Base-by-base conservation (phyloP, 2,329 filamentous ascomycete species). In the Hymenoscyphus salicellus region DNA sequence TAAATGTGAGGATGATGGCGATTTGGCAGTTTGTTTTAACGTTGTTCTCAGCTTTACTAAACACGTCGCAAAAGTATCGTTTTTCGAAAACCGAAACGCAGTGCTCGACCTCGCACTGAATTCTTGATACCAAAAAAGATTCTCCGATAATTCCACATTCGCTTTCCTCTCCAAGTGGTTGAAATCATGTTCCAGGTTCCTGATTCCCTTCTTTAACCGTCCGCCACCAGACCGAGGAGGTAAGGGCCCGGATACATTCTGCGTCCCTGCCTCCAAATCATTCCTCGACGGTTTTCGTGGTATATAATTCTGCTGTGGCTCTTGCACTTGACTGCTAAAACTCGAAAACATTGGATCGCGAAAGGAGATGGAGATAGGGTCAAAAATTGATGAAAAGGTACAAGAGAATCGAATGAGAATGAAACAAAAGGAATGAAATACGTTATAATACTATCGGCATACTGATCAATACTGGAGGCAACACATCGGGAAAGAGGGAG, bases 111-210 rank as follows among this genome's bases (percentile, higher is more conserved):
- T 63, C 6, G 38, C 28, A 16, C 55, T 56, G 43, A 64, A 66
- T 14, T 66, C 62, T 32, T 66, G 65, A 38, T 66, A 66, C 65
- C 65, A 66, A 28, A 64, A 66, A 10, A 64, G 52, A 16, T 41
- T 56, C n/a, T 66, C 65, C 5, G 38, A 10, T 26, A 66, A 33
- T 36, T 66, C 59, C 5, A 11, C 6, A 38, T 61, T 23, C 26
- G 52, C 32, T 36, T 60, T 66, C 23, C 36, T 57, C 36, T 62
- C 59, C 23, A 66, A 28, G 30, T 60, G 56, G 16, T n/a, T 64
- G n/a, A 62, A 57, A 60, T 64, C 49, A 20, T 60, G 36, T 52
- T 64, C 62, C 2, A 62, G 41, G n/a, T 64, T 60, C 8, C 26
- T 32, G 28, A 64, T 41, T 1, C 59, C 46, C 26, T 58, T 64